Conservation (phyloP, 164 flowering plant species). For the Chimonanthus praecox region DNA sequence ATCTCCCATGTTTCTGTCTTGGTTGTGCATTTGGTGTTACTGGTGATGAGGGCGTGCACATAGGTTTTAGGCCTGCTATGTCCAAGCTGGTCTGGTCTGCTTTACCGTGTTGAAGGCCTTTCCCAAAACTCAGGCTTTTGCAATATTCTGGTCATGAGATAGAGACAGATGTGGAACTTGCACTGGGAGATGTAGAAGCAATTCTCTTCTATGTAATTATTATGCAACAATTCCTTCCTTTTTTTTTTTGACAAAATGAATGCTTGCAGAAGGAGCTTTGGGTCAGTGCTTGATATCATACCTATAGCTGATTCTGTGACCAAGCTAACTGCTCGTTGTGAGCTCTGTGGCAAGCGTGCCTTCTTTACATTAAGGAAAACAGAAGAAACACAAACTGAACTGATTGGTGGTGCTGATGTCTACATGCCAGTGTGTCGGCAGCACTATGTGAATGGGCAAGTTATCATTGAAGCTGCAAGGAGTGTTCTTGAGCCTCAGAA, state of each 20-base stretch:
- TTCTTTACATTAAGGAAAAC: slow-evolving; percentile 82
- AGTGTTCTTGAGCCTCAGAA: slow-evolving; percentile 24
- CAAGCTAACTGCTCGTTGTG: slow-evolving; percentile 86
- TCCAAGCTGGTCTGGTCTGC: too few relatives aligned
- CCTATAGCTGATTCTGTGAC: slow-evolving; percentile 90
- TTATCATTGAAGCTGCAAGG: slow-evolving; percentile 42
- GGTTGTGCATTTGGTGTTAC: too few relatives aligned
- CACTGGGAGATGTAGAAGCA: too few relatives aligned
- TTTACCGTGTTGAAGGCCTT: too few relatives aligned
- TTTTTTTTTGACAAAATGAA: too few relatives aligned
- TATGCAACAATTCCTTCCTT: background rate
- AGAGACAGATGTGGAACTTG: background rate
- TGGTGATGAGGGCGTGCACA: too few relatives aligned
- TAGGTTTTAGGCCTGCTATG: too few relatives aligned
- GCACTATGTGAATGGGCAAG: slow-evolving; percentile 71
- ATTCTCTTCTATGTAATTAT: too few relatives aligned
- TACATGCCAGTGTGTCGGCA: slow-evolving; percentile 97
- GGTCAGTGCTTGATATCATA: slow-evolving; percentile 74
- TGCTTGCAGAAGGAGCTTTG: slow-evolving; percentile 74
- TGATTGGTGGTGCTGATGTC: slow-evolving; percentile 80
- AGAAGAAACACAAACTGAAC: slow-evolving; percentile 54
- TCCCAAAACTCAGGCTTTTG: too few relatives aligned
- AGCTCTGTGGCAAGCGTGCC: slow-evolving; percentile 75
- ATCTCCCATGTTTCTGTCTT: too few relatives aligned
- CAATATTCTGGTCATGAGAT: too few relatives aligned